These are phyloP conservation scores for Porogramme epimiltina DNA, from an alignment of 1,284 basidiomycete species.

Conservation along the genomic window DNA sequence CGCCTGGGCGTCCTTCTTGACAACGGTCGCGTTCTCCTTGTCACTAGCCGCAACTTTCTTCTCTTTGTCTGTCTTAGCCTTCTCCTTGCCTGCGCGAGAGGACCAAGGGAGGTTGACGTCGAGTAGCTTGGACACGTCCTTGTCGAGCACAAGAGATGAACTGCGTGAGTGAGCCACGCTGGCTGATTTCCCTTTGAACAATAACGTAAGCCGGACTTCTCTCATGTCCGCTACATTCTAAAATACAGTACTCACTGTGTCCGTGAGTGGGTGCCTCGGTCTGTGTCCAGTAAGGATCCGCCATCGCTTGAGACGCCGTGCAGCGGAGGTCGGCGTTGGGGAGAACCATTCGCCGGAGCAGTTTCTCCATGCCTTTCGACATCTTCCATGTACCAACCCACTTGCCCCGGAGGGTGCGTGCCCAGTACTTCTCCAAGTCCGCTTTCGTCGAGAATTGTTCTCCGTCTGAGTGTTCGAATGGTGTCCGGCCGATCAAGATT, in stretches of 20 bases:
- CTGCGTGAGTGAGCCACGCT: constrained; percentile 43
- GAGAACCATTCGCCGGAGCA: constrained; percentile 75
- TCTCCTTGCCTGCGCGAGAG: constrained; percentile 26
- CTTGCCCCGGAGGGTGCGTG: constrained; percentile 74
- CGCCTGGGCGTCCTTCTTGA: constrained; percentile 7
- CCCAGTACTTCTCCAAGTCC: constrained; percentile 83
- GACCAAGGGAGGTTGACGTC: constrained; percentile 27
- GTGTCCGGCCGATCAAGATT: constrained; percentile 86
- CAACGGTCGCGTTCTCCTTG: constrained; percentile 14
- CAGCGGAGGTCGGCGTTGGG: constrained; percentile 76
- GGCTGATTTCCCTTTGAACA: constrained; percentile 50
- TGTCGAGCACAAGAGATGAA: constrained; percentile 48
- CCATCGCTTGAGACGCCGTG: constrained; percentile 64
- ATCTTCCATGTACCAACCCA: constrained; percentile 86
- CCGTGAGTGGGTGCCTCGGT: constrained; percentile 14
- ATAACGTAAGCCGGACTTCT: constrained; percentile 4
- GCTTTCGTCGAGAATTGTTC: constrained; percentile 84
- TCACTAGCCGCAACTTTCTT: constrained; percentile 10
- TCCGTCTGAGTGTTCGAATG: constrained; percentile 83
- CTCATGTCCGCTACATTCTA: constrained; percentile 8
- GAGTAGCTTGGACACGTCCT: constrained; percentile 32
- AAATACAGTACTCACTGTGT: too few relatives aligned
- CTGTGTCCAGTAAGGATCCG: constrained; percentile 66
- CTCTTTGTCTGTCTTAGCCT: constrained; percentile 11
- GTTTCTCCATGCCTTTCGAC: constrained; percentile 62